phyloP scores from a whole-genome alignment of 768 basidiomycete genomes.

The Dentipellis sp. region DNA sequence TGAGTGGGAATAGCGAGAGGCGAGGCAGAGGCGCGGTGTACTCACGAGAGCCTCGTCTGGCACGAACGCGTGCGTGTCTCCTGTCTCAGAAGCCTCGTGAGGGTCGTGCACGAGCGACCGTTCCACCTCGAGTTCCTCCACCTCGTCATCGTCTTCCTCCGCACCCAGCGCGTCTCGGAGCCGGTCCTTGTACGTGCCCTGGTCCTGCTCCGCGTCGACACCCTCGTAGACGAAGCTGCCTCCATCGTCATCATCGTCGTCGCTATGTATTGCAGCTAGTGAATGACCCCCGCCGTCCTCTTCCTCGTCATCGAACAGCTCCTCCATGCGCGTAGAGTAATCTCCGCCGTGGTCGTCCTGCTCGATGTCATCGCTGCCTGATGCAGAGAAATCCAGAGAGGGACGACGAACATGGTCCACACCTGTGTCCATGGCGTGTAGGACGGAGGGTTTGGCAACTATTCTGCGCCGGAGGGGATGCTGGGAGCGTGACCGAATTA shows the following conservation, averaged over 20 bases:
- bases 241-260: constrained; percentile 29
- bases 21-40: constrained; percentile 14
- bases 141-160: constrained; percentile 44
- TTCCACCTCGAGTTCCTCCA: constrained; percentile 36
- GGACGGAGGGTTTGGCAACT: too few species aligned
- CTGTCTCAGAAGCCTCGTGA: neutral
- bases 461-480: too few species aligned
- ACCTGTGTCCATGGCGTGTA: constrained; percentile 3
- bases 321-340: constrained; percentile 63
- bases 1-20: constrained; percentile 16
- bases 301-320: constrained; percentile 42
- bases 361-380: constrained; percentile 31
- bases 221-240: constrained; percentile 69
- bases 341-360: constrained; percentile 37
- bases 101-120: constrained; percentile 31
- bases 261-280: constrained; percentile 11
- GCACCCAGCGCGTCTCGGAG: constrained; percentile 65
- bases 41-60: constrained; percentile 22
- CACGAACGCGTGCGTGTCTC: neutral
- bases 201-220: constrained; percentile 42
- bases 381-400: constrained; percentile 27
- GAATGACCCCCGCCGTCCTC: constrained; percentile 1
- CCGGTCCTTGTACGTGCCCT: constrained; percentile 54
- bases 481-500: too few species aligned
- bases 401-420: constrained; percentile 7